Evolutionary conservation across 371 early-diverging fungal genomes (phyloP), one percentile per base, ranked within the genome.

Genomic region (Apophysomyces trapeziformis): DNA sequence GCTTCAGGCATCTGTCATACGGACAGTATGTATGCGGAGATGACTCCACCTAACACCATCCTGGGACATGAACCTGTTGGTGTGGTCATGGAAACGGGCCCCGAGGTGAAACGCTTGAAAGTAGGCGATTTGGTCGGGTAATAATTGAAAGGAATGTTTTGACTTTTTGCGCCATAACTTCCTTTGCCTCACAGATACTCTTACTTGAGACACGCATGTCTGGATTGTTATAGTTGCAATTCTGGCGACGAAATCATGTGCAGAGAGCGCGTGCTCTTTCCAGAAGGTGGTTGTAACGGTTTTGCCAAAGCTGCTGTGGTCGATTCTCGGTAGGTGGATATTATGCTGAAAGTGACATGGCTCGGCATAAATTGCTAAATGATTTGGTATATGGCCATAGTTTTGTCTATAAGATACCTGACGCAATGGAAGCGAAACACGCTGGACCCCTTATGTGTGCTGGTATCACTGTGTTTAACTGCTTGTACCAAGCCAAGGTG

Each of bases 391-490:
- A 13, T 41, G 41, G 41, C 16, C 13, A 9, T 16, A 80, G 73
- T 8, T 87, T 75, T 47, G 82, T 75, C 4, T 83, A 83, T 67
- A 79, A 73, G 63, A 77, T 91, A 38, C 90, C 90, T 0, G 79
- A 78, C 4, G 65, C 65, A 7, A 75, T 90, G 44, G 72, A 79
- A 36, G 71, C 75, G 43, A 79, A 77, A n/a, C 69, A 77, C 59
- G 90, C 88, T 0, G 87, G 81, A 43, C 76, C 89, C 16, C 62
- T 84, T 69, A 75, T 90, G 71, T 90, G 92, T 73, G 91, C 90
- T 2, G 91, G 92, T 21, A 75, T 80, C 11, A 87, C 92, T 14
- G 82, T 85, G 1, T 91, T 82, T 60, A 77, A 74, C 6, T 87
- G 89, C 7, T 50, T 90, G 26, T 78, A 82, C 46, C 67, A 73